Percentiles rank a stretch among this genome's conserved stretches.
phyloP scores from a whole-genome alignment of 208 protist species.

The Crithidia thermophila region DNA sequence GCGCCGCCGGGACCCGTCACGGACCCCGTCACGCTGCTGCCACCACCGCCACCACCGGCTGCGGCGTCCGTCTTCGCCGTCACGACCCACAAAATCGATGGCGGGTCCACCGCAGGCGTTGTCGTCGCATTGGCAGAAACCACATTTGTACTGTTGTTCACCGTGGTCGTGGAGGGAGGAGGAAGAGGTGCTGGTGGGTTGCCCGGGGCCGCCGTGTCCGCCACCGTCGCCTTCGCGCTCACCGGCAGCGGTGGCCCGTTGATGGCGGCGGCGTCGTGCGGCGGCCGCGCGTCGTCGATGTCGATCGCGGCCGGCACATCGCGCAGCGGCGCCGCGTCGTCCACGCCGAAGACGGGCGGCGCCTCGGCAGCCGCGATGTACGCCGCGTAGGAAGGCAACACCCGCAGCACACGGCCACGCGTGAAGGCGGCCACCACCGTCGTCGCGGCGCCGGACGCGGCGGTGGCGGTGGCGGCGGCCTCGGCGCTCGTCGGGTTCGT shows the following conservation, averaged over 20 bases:
- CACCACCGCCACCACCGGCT: neutral
- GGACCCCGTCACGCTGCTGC: neutral
- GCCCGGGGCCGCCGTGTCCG: neutral
- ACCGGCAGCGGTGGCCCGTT: neutral
- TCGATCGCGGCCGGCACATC: slow-evolving; percentile 58
- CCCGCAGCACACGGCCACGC: slow-evolving; percentile 61
- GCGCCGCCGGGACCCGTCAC: slow-evolving; percentile 4
- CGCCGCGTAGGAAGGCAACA: slow-evolving; percentile 47
- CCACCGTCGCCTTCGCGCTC: neutral
- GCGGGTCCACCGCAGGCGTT: neutral
- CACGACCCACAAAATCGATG: slow-evolving; percentile 39
- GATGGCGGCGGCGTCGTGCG: neutral
- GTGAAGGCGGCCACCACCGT: slow-evolving; percentile 36
- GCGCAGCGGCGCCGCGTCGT: slow-evolving; percentile 54
- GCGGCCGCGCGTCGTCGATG: slow-evolving; percentile 1
- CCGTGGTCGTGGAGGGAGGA: too few relatives aligned
- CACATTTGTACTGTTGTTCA: too few relatives aligned
- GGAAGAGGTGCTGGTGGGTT: too few relatives aligned
- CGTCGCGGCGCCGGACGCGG: neutral
- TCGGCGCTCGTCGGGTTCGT: too few relatives aligned
- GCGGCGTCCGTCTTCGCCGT: slow-evolving; percentile 22
- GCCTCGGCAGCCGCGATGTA: slow-evolving; percentile 64
- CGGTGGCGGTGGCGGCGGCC: neutral
- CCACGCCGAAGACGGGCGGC: slow-evolving; percentile 33
- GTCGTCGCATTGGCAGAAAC: too few relatives aligned